Evolutionary conservation across 2,329 filamentous ascomycete genomes (phyloP).

Genomic region (Rutstroemia sp.): DNA sequence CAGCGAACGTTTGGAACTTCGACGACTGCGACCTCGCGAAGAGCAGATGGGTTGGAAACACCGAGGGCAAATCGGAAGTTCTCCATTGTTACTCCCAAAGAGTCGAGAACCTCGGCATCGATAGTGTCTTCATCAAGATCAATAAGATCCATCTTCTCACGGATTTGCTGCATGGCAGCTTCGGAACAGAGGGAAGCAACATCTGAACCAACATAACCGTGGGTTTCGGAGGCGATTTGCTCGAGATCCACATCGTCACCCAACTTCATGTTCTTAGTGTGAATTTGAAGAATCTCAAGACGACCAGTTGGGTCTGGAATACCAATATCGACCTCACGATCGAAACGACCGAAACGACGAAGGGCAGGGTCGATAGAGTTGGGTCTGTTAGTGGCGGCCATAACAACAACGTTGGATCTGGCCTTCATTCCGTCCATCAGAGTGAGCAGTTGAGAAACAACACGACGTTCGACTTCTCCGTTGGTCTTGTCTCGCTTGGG

Average conservation of each 20-base stretch:
- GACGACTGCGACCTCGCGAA: constrained; percentile 97
- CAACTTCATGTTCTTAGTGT: constrained; percentile 99
- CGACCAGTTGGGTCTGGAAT: constrained; percentile 96
- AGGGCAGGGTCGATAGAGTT: constrained; percentile 98
- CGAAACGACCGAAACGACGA: constrained; percentile 96
- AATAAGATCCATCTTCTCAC: constrained; percentile 99
- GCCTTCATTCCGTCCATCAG: constrained; percentile 99
- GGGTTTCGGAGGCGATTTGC: constrained; percentile 93
- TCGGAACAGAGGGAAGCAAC: constrained; percentile 97
- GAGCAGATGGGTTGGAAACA: constrained; percentile 95
- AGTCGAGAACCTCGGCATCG: constrained; percentile 96
- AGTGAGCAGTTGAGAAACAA: constrained; percentile 92
- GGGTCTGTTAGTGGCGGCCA: constrained; percentile 97
- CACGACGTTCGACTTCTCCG: constrained; percentile 95
- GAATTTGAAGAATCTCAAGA: constrained; percentile 97
- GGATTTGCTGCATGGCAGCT: constrained; percentile 99
- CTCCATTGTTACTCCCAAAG: constrained; percentile 97
- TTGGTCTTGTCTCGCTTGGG: constrained; percentile 99
- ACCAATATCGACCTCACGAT: constrained; percentile 97
- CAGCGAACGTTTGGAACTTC: constrained; percentile 98
- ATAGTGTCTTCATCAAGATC: constrained; percentile 99
- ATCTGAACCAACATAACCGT: constrained; percentile 98
- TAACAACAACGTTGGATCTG: constrained; percentile 95
- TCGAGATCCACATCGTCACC: constrained; percentile 94
- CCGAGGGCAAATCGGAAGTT: constrained; percentile 99